phyloP scores from a whole-genome alignment of 2,329 filamentous ascomycete genomes.

The Trichoderma sp. region DNA sequence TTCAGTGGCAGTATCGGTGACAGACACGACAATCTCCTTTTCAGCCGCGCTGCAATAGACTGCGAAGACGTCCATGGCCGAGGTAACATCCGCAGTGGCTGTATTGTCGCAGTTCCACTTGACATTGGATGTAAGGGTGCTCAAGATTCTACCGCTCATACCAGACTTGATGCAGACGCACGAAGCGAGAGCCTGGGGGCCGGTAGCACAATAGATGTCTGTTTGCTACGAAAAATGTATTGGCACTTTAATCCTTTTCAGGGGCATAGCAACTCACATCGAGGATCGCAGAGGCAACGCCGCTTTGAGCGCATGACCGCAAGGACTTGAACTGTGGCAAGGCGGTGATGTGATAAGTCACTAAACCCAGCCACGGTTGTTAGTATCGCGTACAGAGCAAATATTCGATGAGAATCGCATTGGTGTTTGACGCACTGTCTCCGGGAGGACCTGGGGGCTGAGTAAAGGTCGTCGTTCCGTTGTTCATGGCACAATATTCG shows the following conservation, averaged over 20 bases:
- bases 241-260: no score
- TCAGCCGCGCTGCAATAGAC: slow-evolving; percentile 52
- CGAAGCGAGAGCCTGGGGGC: slow-evolving; percentile 50
- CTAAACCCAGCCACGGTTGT: slow-evolving; percentile 31
- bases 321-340: slow-evolving; percentile 47
- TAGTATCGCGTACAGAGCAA: background rate
- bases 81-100: slow-evolving; percentile 44
- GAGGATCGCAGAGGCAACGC: slow-evolving; percentile 43
- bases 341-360: slow-evolving; percentile 56
- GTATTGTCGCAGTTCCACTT: slow-evolving; percentile 45
- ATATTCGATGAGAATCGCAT: background rate
- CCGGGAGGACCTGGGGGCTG: slow-evolving; percentile 47
- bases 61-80: slow-evolving; percentile 45
- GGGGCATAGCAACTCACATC: slow-evolving; percentile 32
- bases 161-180: slow-evolving; percentile 52
- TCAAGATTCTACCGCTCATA: slow-evolving; percentile 44
- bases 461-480: slow-evolving; percentile 51
- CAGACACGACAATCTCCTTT: slow-evolving; percentile 40
- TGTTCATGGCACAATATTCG: slow-evolving; percentile 51
- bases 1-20: slow-evolving; percentile 38
- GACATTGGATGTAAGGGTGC: slow-evolving; percentile 43
- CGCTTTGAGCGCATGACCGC: slow-evolving; percentile 44
- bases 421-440: slow-evolving; percentile 42
- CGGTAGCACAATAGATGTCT: slow-evolving; percentile 42
- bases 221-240: slow-evolving; percentile 27